Conservation (phyloP, 345 rosid species). For the Ceriops decandra region DNA sequence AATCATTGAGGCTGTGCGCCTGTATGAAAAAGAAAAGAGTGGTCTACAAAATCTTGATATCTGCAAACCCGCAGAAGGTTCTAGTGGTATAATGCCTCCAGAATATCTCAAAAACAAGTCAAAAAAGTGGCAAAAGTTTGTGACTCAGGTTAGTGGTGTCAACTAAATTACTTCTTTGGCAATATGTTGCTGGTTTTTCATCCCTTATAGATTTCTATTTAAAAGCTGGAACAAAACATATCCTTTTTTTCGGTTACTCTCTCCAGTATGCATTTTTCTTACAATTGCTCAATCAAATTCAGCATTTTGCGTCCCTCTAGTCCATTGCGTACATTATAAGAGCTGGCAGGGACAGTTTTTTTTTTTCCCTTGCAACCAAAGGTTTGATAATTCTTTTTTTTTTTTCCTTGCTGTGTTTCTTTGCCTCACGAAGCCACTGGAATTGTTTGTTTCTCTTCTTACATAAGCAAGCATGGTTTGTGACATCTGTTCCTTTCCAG, state of each 20-base stretch:
- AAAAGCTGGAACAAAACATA: too few relatives aligned
- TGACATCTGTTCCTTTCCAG: constrained; percentile 35
- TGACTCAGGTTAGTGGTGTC: constrained; percentile 60
- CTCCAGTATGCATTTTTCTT: too few relatives aligned
- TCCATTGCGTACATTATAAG: too few relatives aligned
- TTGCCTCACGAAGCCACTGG: too few relatives aligned
- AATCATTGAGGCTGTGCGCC: constrained; percentile 80
- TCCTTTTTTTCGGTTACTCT: too few relatives aligned
- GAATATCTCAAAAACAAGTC: constrained; percentile 67
- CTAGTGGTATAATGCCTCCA: constrained; percentile 35
- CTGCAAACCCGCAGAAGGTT: constrained; percentile 39
- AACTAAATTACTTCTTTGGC: neutral
- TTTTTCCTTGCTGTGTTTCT: too few relatives aligned
- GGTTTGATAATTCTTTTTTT: too few relatives aligned
- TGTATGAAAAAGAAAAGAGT: constrained; percentile 57
- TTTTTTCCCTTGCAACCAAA: too few relatives aligned
- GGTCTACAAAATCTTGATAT: constrained; percentile 23
- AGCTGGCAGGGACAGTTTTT: too few relatives aligned
- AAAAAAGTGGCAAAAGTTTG: constrained; percentile 88
- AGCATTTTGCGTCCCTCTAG: too few relatives aligned
- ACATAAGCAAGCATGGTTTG: constrained; percentile 4
- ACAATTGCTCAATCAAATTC: too few relatives aligned
- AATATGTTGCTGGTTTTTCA: neutral
- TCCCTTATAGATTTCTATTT: neutral
- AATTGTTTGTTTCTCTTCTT: too few relatives aligned